Conservation (phyloP, 2,329 filamentous ascomycete genomes). For the Epichloe glyceriae region DNA sequence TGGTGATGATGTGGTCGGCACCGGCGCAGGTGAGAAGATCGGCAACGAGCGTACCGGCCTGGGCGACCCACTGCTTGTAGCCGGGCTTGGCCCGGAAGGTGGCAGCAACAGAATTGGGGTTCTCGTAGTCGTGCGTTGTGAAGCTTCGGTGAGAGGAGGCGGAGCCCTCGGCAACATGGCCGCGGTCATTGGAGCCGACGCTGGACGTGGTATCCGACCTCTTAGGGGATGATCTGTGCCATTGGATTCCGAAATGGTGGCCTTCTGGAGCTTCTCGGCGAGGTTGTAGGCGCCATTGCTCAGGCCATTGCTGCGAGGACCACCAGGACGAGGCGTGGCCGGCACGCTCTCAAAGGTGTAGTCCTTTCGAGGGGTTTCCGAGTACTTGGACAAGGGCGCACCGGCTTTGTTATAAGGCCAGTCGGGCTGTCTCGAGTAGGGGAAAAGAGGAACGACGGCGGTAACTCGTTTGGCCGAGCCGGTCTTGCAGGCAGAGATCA, state of each 20-base stretch:
- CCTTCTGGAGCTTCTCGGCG: conserved; percentile 59
- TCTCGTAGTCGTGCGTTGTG: conserved; percentile 53
- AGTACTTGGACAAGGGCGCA: conserved; percentile 67
- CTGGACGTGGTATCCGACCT: conserved; percentile 24
- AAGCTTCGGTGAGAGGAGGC: conserved; percentile 34
- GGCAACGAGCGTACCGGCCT: conserved; percentile 87
- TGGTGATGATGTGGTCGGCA: conserved; percentile 92
- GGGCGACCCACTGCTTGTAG: conserved; percentile 97
- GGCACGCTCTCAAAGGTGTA: conserved; percentile 91
- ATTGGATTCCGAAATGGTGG: conserved; percentile 36
- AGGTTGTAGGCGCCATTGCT: conserved; percentile 54
- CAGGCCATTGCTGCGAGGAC: conserved; percentile 52
- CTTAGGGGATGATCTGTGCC: conserved; percentile 19
- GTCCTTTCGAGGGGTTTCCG: conserved; percentile 39
- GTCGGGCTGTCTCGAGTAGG: conserved; percentile 92
- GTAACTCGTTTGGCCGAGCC: conserved; percentile 88
- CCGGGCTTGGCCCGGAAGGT: conserved; percentile 67
- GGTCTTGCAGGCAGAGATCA: conserved; percentile 94
- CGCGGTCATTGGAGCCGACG: conserved; percentile 20
- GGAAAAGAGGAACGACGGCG: conserved; percentile 87
- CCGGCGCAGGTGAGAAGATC: conserved; percentile 91
- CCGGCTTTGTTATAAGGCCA: conserved; percentile 94
- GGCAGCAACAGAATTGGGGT: conserved; percentile 40
- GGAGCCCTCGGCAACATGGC: conserved; percentile 26
- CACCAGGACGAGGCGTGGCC: conserved; percentile 64